Evolutionary conservation across 2,329 filamentous ascomycete species (phyloP).

Genomic region (Neopestalotiopsis sp.): DNA sequence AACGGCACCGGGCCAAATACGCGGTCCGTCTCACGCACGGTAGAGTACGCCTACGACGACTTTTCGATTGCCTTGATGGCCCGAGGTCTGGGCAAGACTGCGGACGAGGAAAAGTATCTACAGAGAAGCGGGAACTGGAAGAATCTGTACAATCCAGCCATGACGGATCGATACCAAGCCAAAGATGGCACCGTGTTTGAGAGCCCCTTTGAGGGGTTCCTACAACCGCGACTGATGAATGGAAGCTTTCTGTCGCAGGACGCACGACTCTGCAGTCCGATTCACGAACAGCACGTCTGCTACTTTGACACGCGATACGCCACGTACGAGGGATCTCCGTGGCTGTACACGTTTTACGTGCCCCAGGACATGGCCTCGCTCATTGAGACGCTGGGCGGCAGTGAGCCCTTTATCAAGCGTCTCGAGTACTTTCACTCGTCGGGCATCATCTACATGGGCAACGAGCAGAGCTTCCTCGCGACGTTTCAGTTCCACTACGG

Average conservation of each 20-base stretch:
- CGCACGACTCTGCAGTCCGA: conserved; percentile 64
- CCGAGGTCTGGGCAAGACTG: conserved; percentile 55
- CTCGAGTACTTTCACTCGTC: conserved; percentile 71
- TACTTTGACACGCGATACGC: conserved; percentile 51
- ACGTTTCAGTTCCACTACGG: conserved; percentile 70
- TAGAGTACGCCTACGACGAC: conserved; percentile 84
- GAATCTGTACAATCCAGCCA: conserved; percentile 64
- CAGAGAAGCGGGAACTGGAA: conserved; percentile 70
- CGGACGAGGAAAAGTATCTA: conserved; percentile 66
- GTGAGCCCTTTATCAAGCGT: conserved; percentile 59
- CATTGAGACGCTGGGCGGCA: conserved; percentile 60
- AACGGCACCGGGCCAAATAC: conserved; percentile 69
- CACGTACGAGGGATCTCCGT: conserved; percentile 58
- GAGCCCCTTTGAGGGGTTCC: conserved; percentile 69
- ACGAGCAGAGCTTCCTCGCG: conserved; percentile 61
- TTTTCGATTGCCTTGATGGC: conserved; percentile 72
- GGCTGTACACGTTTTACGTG: conserved; percentile 75
- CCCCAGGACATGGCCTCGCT: conserved; percentile 48
- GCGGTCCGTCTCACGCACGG: conserved; percentile 73
- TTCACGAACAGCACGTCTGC: conserved; percentile 53
- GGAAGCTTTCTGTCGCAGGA: conserved; percentile 72
- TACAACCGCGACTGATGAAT: conserved; percentile 71
- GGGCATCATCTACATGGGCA: conserved; percentile 72
- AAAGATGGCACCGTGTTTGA: conserved; percentile 30
- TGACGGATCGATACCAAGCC: conserved; percentile 39